Base-by-base conservation (phyloP, 768 basidiomycete species). In the Cystobasidium onofrii region DNA sequence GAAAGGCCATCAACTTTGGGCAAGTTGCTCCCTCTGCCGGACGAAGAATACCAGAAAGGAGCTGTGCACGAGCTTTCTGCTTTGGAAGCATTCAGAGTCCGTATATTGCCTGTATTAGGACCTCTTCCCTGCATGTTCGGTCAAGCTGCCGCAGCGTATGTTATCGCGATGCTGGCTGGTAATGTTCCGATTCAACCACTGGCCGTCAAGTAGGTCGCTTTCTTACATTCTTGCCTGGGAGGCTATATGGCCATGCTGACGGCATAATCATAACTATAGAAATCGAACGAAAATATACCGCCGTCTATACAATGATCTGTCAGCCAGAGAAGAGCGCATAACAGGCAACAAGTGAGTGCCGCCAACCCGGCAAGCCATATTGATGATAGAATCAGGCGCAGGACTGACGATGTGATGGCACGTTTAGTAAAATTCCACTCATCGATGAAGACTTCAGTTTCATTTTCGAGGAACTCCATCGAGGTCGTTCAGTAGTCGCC, bases 21-120 rank as follows among this genome's bases (percentile, higher is more conserved):
- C 67, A 90, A 89, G 77, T 84, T 98, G 1, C 86, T 97, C 13
- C 96, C 95, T 1, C 84, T 98, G 0, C 86, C 91, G 0, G 92
- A 96, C 73, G 90, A 92, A 76, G 93, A 98, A 81, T 94, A 93
- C 80, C 83, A 88, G 77, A 92, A 90, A 80, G 96, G 95, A 1
- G 83, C 87, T 17, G 89, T 97, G 13, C 88, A 90, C 77, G 93
- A 98, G 81, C 85, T 98, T 7, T 87, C 89, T 20, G 88, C 89
- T 6, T 89, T 97, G 73, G 90, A 92, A 78, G 91, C 96, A 80
- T 97, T 97, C 82, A 84, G 95, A 34, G 91, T 98, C 13, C 86
- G 95, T 43, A 95, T 97, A 76, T 80, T 97, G 13, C 95, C 95
- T 33, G 95, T 97, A 3, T 84, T 97, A 1, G 92, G 89, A 7